These are phyloP conservation scores for Sechiopsis laciniata DNA, from an alignment of 306 rosid species.

Conservation along the genomic window DNA sequence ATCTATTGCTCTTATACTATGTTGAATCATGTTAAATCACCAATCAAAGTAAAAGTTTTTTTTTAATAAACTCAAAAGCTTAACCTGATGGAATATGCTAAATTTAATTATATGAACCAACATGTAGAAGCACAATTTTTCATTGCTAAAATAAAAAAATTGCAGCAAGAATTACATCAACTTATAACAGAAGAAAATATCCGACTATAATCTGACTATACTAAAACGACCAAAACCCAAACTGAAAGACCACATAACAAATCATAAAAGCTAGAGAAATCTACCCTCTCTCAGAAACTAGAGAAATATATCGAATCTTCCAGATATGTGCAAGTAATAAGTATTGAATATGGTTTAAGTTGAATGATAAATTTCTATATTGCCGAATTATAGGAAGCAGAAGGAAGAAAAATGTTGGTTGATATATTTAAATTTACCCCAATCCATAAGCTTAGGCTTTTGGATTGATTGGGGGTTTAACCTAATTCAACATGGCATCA, in stretches of 20 bases:
- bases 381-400: neutral
- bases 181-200: neutral
- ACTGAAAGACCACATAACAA: neutral
- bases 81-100: too few relatives aligned
- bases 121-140: neutral
- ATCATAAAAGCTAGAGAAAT: neutral
- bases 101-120: too few relatives aligned
- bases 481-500: too few relatives aligned
- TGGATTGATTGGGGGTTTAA: too few relatives aligned
- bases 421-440: too few relatives aligned
- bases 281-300: neutral
- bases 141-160: neutral
- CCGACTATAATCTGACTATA: neutral
- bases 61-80: too few relatives aligned
- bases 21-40: too few relatives aligned
- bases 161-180: neutral
- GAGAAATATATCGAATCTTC: neutral
- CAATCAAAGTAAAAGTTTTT: too few relatives aligned
- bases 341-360: neutral
- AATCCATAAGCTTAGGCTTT: too few relatives aligned
- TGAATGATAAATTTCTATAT: neutral
- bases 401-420: neutral
- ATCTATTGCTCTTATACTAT: too few relatives aligned
- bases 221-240: neutral
- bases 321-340: neutral